Evolutionary conservation across 2,329 filamentous ascomycete genomes (phyloP).

Genomic region (Alternaria gansuensis): DNA sequence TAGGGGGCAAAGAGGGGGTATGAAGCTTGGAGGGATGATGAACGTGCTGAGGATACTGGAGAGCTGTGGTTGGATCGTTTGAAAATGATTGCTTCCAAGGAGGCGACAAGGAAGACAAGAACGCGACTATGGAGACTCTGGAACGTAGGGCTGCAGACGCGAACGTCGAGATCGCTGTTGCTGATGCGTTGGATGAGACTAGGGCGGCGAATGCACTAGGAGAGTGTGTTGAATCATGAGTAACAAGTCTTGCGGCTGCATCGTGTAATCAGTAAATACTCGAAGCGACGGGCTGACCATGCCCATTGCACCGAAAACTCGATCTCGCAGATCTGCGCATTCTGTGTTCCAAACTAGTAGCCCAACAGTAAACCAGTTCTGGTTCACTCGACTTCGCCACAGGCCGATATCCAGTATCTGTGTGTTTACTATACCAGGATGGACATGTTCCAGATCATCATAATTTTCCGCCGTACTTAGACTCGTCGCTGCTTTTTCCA

Average conservation of each 20-base stretch:
- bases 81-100: not conserved
- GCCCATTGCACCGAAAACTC: not conserved
- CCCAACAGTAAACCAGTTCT: not conserved
- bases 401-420: not conserved
- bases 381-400: accelerated
- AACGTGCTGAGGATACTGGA: not conserved
- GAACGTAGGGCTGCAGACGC: not conserved
- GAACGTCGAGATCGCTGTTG: not conserved
- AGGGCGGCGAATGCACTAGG: not conserved
- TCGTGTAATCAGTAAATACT: not conserved
- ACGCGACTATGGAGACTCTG: not conserved
- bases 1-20: accelerated
- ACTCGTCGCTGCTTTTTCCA: not conserved
- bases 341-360: not conserved
- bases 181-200: not conserved
- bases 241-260: not conserved
- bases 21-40: not conserved
- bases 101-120: not conserved
- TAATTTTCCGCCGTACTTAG: not conserved
- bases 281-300: not conserved
- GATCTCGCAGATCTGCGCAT: not conserved
- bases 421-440: too few relatives aligned
- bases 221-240: not conserved
- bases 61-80: not conserved
- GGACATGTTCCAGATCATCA: too few relatives aligned